phyloP scores from a whole-genome alignment of 2,329 filamentous ascomycete genomes.

The Pestalotiopsis sp. region DNA sequence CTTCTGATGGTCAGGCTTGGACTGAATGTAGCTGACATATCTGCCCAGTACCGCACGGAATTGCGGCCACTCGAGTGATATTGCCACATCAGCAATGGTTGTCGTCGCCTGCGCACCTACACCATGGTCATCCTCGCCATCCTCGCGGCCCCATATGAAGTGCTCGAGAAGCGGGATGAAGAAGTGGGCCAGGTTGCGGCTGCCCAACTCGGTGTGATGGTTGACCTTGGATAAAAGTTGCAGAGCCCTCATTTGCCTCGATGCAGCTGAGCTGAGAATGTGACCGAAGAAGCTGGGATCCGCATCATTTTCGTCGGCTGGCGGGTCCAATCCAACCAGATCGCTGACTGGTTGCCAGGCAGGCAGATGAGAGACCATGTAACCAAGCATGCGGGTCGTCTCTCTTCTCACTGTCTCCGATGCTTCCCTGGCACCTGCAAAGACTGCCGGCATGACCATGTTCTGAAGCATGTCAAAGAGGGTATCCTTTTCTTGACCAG shows the following conservation, averaged over 20 bases:
- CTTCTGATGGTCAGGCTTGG: slow-evolving; percentile 83
- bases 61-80: slow-evolving; percentile 85
- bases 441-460: slow-evolving; percentile 75
- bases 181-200: slow-evolving; percentile 80
- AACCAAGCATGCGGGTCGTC: slow-evolving; percentile 77
- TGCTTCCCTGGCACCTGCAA: slow-evolving; percentile 72
- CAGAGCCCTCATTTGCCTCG: slow-evolving; percentile 82
- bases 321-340: slow-evolving; percentile 68
- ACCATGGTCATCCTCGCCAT: slow-evolving; percentile 77
- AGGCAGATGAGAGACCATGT: slow-evolving; percentile 72
- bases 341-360: slow-evolving; percentile 74
- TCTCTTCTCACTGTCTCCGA: slow-evolving; percentile 87
- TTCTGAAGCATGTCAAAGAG: slow-evolving; percentile 63
- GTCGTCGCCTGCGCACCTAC: slow-evolving; percentile 84
- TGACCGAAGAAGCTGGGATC: slow-evolving; percentile 86
- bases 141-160: slow-evolving; percentile 83
- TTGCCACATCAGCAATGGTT: slow-evolving; percentile 74
- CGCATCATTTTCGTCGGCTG: slow-evolving; percentile 63
- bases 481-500: slow-evolving; percentile 42
- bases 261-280: slow-evolving; percentile 85
- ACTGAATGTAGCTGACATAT: slow-evolving; percentile 80
- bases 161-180: slow-evolving; percentile 92
- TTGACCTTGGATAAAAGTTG: slow-evolving; percentile 75
- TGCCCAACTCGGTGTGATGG: slow-evolving; percentile 63
- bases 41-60: slow-evolving; percentile 83